Evolutionary conservation across 2,329 filamentous ascomycete genomes (phyloP).

Genomic region (Xylogone sp.): DNA sequence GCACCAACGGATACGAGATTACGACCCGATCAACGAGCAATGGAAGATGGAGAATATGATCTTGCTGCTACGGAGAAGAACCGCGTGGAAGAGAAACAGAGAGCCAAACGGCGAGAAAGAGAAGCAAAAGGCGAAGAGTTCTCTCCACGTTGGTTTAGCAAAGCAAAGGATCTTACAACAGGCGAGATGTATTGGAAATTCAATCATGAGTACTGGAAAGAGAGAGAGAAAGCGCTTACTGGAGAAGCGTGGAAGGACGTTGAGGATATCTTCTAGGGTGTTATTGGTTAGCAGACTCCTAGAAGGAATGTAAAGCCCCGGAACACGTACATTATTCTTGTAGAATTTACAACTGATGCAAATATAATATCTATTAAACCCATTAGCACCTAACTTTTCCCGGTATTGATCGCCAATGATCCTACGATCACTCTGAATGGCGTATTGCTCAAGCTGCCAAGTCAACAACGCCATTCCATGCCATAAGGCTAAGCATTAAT

Average conservation of each 20-base stretch:
- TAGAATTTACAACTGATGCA: background rate
- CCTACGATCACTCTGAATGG: too few species aligned
- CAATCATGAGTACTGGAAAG: conserved; percentile 83
- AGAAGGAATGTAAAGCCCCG: background rate
- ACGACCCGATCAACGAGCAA: conserved; percentile 89
- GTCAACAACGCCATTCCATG: too few species aligned
- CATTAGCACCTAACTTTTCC: too few species aligned
- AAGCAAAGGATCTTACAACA: conserved; percentile 69
- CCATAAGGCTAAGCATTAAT: too few species aligned
- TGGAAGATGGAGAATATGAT: conserved; percentile 98
- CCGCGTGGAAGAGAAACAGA: conserved; percentile 86
- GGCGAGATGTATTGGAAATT: conserved; percentile 91
- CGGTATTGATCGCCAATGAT: too few species aligned
- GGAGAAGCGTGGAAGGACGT: conserved; percentile 26
- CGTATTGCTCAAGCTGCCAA: too few species aligned
- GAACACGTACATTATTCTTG: background rate
- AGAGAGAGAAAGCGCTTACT: conserved; percentile 39
- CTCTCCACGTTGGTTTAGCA: conserved; percentile 78
- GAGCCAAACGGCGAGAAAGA: conserved; percentile 66
- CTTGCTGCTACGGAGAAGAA: conserved; percentile 92
- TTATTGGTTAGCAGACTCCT: background rate
- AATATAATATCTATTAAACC: too few species aligned
- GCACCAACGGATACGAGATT: conserved; percentile 93
- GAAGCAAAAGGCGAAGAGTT: conserved; percentile 82
- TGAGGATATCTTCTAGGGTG: conserved; percentile 30